Percentiles rank a stretch among this genome's conserved stretches.
Evolutionary conservation across 208 protist genomes (phyloP).

Genomic region (Trypanosoma vivax): DNA sequence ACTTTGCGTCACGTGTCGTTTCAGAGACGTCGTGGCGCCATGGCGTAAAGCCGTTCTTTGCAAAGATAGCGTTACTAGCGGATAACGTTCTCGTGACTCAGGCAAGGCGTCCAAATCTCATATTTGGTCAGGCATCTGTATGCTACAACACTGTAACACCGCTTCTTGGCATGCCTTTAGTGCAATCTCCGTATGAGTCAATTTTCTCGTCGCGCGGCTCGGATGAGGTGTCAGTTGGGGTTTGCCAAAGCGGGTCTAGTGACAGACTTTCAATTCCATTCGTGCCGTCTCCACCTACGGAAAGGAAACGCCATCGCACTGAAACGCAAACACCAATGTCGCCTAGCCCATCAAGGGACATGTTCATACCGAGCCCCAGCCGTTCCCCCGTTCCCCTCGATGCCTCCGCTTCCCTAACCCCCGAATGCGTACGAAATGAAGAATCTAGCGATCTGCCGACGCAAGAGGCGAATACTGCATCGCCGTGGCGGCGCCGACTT

Average conservation of each 20-base stretch:
- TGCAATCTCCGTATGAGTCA: conserved; percentile 19
- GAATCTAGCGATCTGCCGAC: neutral
- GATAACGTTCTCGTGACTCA: conserved; percentile 58
- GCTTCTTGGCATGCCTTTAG: conserved; percentile 23
- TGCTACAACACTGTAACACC: conserved; percentile 69
- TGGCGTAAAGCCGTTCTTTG: conserved; percentile 49
- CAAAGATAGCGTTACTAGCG: conserved; percentile 48
- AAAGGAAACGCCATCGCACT: conserved; percentile 4
- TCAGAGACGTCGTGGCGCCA: conserved; percentile 58
- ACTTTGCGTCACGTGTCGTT: conserved; percentile 62
- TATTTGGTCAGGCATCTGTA: conserved; percentile 70
- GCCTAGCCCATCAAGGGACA: too few species aligned
- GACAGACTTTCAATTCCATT: neutral
- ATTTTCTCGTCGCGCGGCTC: neutral
- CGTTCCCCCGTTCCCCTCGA: conserved; percentile 58
- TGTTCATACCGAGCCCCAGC: conserved; percentile 65
- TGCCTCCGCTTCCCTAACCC: conserved; percentile 28
- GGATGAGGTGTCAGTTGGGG: neutral
- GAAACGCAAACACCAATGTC: neutral
- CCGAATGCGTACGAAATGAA: neutral
- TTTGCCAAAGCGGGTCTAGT: neutral
- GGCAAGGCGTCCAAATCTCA: conserved; percentile 48
- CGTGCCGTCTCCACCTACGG: neutral
- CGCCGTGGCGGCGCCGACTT: conserved; percentile 10
- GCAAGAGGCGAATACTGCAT: conserved; percentile 1